Base-by-base conservation (phyloP, 2,329 filamentous ascomycete species). In the Pestalotiopsis sp. region DNA sequence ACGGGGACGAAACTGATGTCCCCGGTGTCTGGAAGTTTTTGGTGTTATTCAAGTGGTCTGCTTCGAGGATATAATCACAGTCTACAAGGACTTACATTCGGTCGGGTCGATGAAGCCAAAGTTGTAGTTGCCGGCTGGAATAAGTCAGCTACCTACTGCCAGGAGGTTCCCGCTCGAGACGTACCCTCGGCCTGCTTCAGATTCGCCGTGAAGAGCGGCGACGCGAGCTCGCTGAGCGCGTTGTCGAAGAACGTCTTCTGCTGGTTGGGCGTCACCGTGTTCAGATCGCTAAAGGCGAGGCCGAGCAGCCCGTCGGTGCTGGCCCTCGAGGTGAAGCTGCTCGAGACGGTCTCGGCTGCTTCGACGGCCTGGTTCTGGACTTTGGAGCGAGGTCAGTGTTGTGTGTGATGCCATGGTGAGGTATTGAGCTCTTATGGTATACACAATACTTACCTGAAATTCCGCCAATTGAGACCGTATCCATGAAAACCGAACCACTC, bases 1-100 rank as follows among this genome's bases (percentile, higher is more conserved):
- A 90, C 87, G 17, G 84, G 75, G 39, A 85, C 78, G 76, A 90
- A 91, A 69, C 82, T 82, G 74, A 92, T 86, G 41, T 80, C 70
- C 62, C 89, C 90, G 0, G 82, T 88, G 45, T 52, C 45, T 52
- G 45, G 6, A n/a, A 9, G 45, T 31, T 7, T 27, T 36, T 9
- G 7, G 31, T 9, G 31, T 36, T 9, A 36, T 2, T 36, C 6
- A 36, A 36, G 31, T 9, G 1, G 31, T 9, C 31, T 36, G 31
- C 31, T 9, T 36, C 31, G 6, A 14, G 13, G 41, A 45, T 45
- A 45, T 45, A 14, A 17, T 14, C 3, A 17, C 13, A 45, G 41
- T 17, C 41, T 45, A 14, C 39, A 17, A 17, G 41, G 13, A n/a
- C 45, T n/a, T n/a, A 81, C 88, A 90, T 75, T 90, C 77, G 73